Percentiles rank a stretch among this genome's conserved stretches.
Evolutionary conservation across 2,329 filamentous ascomycete genomes (phyloP).

Genomic region (Penicillium capsulatum): DNA sequence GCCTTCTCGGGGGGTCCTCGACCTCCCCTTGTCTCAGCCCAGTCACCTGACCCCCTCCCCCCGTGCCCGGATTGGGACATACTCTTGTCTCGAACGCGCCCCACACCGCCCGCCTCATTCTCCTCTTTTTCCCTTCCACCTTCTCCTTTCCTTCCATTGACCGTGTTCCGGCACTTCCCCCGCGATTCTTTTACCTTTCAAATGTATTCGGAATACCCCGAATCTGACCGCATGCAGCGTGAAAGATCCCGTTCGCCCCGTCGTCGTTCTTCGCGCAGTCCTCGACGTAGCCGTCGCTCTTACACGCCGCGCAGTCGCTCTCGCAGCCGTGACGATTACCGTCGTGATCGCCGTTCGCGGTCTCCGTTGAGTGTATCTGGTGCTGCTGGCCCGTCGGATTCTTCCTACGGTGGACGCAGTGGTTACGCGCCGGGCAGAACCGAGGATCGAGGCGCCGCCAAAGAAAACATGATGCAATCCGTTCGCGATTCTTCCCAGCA

Average conservation of each 20-base stretch:
- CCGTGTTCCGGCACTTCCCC: slow-evolving; percentile 5
- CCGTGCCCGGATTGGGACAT: slow-evolving; percentile 2
- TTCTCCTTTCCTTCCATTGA: background rate
- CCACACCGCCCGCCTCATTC: background rate
- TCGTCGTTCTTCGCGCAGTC: slow-evolving; percentile 71
- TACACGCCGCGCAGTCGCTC: slow-evolving; percentile 77
- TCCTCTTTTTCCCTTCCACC: background rate
- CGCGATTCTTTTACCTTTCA: slow-evolving; percentile 4
- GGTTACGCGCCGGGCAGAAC: slow-evolving; percentile 64
- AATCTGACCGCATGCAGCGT: slow-evolving; percentile 56
- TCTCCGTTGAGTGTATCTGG: slow-evolving; percentile 76
- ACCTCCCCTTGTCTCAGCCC: slow-evolving; percentile 11
- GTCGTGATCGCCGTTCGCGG: slow-evolving; percentile 72
- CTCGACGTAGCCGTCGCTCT: slow-evolving; percentile 68
- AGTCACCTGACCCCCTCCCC: slow-evolving; percentile 21
- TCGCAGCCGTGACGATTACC: slow-evolving; percentile 72
- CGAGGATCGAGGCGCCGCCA: slow-evolving; percentile 77
- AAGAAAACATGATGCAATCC: slow-evolving; percentile 94
- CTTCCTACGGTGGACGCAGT: slow-evolving; percentile 55
- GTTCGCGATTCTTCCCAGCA: slow-evolving; percentile 94
- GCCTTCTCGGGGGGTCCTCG: slow-evolving; percentile 17
- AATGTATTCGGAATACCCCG: slow-evolving; percentile 27
- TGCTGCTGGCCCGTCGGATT: slow-evolving; percentile 66
- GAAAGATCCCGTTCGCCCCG: slow-evolving; percentile 67
- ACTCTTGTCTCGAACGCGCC: background rate